Evolutionary conservation across 768 basidiomycete genomes (phyloP).

Genomic region (Hericium rajendrae): DNA sequence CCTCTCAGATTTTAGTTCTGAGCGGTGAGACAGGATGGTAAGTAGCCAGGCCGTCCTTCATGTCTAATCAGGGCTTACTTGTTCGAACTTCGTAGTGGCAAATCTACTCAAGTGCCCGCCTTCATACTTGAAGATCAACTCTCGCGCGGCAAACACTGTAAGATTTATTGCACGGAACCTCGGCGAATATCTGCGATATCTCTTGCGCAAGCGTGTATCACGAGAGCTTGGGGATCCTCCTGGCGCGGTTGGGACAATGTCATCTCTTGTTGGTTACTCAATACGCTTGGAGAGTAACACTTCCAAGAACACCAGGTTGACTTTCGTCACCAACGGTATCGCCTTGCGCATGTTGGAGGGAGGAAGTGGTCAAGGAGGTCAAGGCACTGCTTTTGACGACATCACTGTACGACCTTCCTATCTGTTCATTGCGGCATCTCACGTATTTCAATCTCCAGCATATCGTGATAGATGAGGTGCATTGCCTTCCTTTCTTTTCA

Average conservation of each 20-base stretch:
- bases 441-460: constrained; percentile 40
- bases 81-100: constrained; percentile 48
- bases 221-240: constrained; percentile 82
- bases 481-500: not conserved
- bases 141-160: constrained; percentile 71
- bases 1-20: constrained; percentile 77
- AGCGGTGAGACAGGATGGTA: constrained; percentile 77
- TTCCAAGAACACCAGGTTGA: constrained; percentile 64
- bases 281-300: constrained; percentile 88
- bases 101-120: constrained; percentile 91
- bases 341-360: constrained; percentile 95
- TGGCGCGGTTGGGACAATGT: constrained; percentile 63
- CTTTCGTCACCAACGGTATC: constrained; percentile 91
- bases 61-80: constrained; percentile 1
- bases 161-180: constrained; percentile 92
- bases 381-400: constrained; percentile 83
- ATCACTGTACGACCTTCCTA: constrained; percentile 58
- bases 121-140: constrained; percentile 91
- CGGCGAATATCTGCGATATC: constrained; percentile 94
- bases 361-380: constrained; percentile 57
- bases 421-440: not conserved
- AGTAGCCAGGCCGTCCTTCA: constrained; percentile 7
- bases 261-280: constrained; percentile 87
- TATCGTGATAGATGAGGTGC: constrained; percentile 89
- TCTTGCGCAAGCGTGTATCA: constrained; percentile 89